A percentile compares a stretch with the other conserved stretches of the same genome.
Evolutionary conservation across 1,284 basidiomycete species (phyloP).

Genomic region (Rhodotorula sp.): DNA sequence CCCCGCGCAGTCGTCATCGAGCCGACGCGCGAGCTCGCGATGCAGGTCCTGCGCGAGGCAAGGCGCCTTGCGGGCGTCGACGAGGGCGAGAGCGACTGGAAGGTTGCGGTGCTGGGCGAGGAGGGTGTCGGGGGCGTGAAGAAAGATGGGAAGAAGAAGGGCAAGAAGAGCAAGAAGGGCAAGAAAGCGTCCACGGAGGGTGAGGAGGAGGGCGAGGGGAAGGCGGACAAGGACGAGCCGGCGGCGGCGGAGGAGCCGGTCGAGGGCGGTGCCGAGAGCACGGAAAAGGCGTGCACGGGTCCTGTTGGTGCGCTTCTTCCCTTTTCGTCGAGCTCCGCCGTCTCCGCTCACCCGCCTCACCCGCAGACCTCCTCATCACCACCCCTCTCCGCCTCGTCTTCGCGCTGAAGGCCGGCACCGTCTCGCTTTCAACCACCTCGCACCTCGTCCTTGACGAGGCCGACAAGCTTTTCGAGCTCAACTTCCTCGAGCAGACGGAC

Average conservation of each 20-base stretch:
- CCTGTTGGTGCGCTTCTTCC: slow-evolving; percentile 9
- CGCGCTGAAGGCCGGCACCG: slow-evolving; percentile 64
- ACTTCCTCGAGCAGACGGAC: slow-evolving; percentile 86
- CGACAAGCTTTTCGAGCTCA: slow-evolving; percentile 70
- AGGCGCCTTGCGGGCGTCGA: slow-evolving; percentile 68
- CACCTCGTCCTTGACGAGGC: slow-evolving; percentile 88
- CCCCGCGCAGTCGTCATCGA: slow-evolving; percentile 69
- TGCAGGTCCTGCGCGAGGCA: slow-evolving; percentile 92
- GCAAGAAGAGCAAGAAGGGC: slow-evolving; percentile 34
- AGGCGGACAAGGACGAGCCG: background rate
- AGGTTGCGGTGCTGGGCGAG: slow-evolving; percentile 71
- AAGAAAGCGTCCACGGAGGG: slow-evolving; percentile 2
- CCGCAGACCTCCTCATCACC: slow-evolving; percentile 72
- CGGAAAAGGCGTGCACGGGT: slow-evolving; percentile 1
- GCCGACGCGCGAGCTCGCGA: slow-evolving; percentile 93
- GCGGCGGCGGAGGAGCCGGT: slow-evolving; percentile 1
- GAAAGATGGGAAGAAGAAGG: slow-evolving; percentile 44
- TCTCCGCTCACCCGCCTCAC: background rate
- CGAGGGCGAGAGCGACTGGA: slow-evolving; percentile 71
- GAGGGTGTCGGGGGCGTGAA: slow-evolving; percentile 56
- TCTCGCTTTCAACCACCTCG: slow-evolving; percentile 61
- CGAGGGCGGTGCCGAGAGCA: background rate
- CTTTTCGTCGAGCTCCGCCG: background rate
- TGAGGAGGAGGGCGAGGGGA: slow-evolving; percentile 4
- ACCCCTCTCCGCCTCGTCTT: slow-evolving; percentile 76